phyloP scores from a whole-genome alignment of 176 grass and related monocot genomes.

The Oropetium thomaeum region DNA sequence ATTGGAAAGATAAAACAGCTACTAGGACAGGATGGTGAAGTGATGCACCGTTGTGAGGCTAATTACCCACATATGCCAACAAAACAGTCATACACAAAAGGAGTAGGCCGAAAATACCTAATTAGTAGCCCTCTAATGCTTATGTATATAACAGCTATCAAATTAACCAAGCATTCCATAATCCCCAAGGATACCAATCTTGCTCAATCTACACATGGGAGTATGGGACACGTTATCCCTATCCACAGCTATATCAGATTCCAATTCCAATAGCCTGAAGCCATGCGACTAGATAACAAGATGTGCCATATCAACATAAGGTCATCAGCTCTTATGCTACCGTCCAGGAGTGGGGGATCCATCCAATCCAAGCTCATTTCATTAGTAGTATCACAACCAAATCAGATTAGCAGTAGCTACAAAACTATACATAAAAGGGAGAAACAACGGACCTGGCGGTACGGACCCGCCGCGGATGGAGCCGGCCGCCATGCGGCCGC shows the following conservation, averaged over 20 bases:
- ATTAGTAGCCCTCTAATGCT: not conserved
- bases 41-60: not conserved
- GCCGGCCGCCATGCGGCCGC: not conserved
- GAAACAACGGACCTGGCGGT: conserved; percentile 20
- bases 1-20: not conserved
- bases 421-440: not conserved
- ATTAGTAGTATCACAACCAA: not conserved
- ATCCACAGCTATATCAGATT: not conserved
- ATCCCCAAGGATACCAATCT: not conserved
- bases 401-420: not conserved
- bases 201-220: not conserved
- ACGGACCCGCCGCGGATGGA: conserved; percentile 24
- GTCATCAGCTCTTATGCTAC: not conserved
- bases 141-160: not conserved
- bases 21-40: not conserved
- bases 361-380: not conserved
- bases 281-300: not conserved
- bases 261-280: not conserved
- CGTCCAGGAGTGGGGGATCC: not conserved
- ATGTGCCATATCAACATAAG: not conserved
- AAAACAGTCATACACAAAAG: not conserved
- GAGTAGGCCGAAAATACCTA: not conserved
- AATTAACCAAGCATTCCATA: not conserved
- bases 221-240: not conserved
- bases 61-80: not conserved